These are phyloP conservation scores for Fomitopsis schrenkii DNA, from an alignment of 1,284 basidiomycete genomes.

Conservation along the genomic window DNA sequence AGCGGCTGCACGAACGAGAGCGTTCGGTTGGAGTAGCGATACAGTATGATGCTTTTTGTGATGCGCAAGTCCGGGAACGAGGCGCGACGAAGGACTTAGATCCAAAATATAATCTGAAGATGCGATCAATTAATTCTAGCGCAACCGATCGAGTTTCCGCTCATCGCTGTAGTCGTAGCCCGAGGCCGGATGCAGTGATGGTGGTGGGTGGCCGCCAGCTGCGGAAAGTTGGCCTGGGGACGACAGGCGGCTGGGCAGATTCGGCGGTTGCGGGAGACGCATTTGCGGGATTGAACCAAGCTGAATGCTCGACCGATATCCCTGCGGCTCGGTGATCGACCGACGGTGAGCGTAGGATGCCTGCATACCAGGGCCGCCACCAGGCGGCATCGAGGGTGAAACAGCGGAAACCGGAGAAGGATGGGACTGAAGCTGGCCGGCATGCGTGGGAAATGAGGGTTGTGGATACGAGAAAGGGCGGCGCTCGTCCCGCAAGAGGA, in stretches of 20 bases:
- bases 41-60: slow-evolving; percentile 14
- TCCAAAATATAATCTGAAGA: slow-evolving; percentile 10
- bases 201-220: background rate
- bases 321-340: slow-evolving; percentile 47
- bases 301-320: slow-evolving; percentile 29
- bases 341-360: slow-evolving; percentile 37
- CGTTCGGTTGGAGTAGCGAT: slow-evolving; percentile 16
- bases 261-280: slow-evolving; percentile 5
- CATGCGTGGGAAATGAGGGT: slow-evolving; percentile 34
- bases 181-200: background rate
- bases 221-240: slow-evolving; percentile 4
- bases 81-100: slow-evolving; percentile 9
- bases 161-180: slow-evolving; percentile 8
- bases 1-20: slow-evolving; percentile 13
- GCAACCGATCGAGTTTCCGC: slow-evolving; percentile 7
- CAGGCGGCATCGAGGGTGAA: slow-evolving; percentile 21
- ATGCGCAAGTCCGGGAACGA: slow-evolving; percentile 13
- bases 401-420: slow-evolving; percentile 24
- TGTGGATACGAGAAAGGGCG: slow-evolving; percentile 43
- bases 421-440: slow-evolving; percentile 27
- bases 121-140: slow-evolving; percentile 4
- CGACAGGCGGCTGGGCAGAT: slow-evolving; percentile 5
- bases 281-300: slow-evolving; percentile 6
- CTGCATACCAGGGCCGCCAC: slow-evolving; percentile 18
- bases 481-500: slow-evolving; percentile 37